Evolutionary conservation across 2,329 filamentous ascomycete species (phyloP), one percentile per base, ranked within the genome.

Genomic region (Penicillium glabrum): DNA sequence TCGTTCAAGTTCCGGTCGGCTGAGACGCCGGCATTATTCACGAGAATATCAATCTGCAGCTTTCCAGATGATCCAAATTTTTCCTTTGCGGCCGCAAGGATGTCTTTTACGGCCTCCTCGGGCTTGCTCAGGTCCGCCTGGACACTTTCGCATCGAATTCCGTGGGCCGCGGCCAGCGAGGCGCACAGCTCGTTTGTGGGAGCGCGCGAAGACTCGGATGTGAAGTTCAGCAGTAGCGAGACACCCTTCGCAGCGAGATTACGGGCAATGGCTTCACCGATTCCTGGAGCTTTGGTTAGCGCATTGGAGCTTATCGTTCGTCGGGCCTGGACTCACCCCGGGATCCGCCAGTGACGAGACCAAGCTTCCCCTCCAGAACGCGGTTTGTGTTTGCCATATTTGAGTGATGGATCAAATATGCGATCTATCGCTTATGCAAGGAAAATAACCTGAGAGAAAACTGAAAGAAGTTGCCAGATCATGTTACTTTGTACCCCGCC

Each of bases 11-110:
- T 67, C 33, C 73, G 70, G 62, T 79, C 74, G 23, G 70, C 72
- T 9, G 81, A 77, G 1, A 86, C 79, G 24, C 90, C 92, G 29
- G 92, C 91, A 73, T 96, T 96, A 82, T 96, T 96, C 79, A 96
- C 79, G 52, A 96, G 79, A 59, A 96, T 90, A 75, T 96, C 90
- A 68, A 96, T 82, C 67, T 88, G 85, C 70, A 91, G 84, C 54
- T 79, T 78, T 57, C 75, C 69, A 6, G 63, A 66, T 1, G 62
- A 54, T 19, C 81, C 70, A 74, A 89, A 87, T 68, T 86, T 79
- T 61, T 84, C 79, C 64, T 84, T 81, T 5, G 85, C 81, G 0
- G 81, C 80, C 24, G 78, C 75, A 63, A 92, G 74, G 51, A 91
- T 80, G 43, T 82, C 61, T 1, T 64, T 76, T 6, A 80, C 77